Evolutionary conservation across 2,329 filamentous ascomycete species (phyloP).

Genomic region (Pseudocercospora pini-densiflorae): DNA sequence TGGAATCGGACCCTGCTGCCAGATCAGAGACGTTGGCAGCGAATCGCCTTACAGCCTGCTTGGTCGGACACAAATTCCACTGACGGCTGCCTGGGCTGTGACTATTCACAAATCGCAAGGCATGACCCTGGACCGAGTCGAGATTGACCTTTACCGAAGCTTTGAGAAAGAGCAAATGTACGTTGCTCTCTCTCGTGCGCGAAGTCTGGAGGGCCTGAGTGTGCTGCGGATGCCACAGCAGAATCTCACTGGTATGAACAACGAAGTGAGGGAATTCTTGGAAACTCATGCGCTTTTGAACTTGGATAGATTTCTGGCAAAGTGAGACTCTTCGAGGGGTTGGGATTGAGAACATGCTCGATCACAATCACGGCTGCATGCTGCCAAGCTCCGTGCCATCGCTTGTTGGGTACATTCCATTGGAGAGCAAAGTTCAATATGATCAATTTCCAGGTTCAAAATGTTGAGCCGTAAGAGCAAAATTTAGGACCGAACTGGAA

Average conservation of each 20-base stretch:
- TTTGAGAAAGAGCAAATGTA: constrained; percentile 66
- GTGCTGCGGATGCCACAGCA: neutral
- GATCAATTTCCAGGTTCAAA: neutral
- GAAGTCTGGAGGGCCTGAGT: constrained; percentile 53
- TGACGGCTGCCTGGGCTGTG: constrained; percentile 65
- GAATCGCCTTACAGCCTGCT: constrained; percentile 54
- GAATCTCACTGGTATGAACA: neutral
- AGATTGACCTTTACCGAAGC: constrained; percentile 56
- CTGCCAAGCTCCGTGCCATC: neutral
- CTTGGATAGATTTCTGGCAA: neutral
- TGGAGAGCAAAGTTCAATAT: neutral
- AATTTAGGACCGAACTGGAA: neutral
- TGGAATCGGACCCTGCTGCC: constrained; percentile 58
- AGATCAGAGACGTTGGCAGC: constrained; percentile 54
- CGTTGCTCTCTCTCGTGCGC: constrained; percentile 62
- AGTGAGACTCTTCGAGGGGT: neutral
- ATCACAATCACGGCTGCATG: neutral
- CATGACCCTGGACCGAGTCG: constrained; percentile 63
- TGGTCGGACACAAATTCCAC: constrained; percentile 64
- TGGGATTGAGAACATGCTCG: neutral
- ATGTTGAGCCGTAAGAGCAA: neutral
- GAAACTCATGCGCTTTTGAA: neutral
- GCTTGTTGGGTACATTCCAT: neutral
- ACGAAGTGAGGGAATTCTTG: neutral
- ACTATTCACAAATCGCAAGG: constrained; percentile 68